These are phyloP conservation scores for Physcomitrellopsis africana DNA, from an alignment of 225 moss, liverwort and hornwort genomes.

Conservation along the genomic window DNA sequence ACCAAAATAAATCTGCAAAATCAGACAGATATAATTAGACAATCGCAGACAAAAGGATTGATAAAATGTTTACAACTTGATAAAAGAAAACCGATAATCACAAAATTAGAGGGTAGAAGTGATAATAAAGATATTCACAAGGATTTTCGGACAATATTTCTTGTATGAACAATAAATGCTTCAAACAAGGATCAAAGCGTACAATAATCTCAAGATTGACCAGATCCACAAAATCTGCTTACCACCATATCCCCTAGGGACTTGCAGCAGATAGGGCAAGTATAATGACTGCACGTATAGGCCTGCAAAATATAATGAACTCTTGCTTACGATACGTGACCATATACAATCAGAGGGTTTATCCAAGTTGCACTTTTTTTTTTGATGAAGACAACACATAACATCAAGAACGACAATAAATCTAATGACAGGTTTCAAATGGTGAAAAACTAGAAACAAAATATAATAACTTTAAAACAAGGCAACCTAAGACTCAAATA, in stretches of 20 bases:
- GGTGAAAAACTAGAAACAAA: no score
- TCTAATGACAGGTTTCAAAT: no score
- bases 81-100: not conserved
- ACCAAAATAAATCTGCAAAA: slow-evolving; percentile 82
- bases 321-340: not conserved
- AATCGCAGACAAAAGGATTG: slow-evolving; percentile 2
- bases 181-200: no score
- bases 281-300: slow-evolving; percentile 96
- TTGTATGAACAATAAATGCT: no score
- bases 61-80: not conserved
- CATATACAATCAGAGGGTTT: no score
- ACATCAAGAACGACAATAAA: slow-evolving; percentile 8
- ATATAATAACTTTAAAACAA: no score
- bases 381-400: not conserved
- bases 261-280: slow-evolving; percentile 96
- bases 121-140: not conserved
- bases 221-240: slow-evolving; percentile 30
- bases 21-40: slow-evolving; percentile 17
- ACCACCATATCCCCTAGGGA: slow-evolving; percentile 98
- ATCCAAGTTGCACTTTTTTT: no score
- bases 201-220: not conserved
- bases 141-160: no score
- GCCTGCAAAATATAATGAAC: slow-evolving; percentile 53
- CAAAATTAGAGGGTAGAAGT: not conserved
- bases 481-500: no score